A percentile compares a stretch with the other conserved stretches of the same genome.
These are phyloP conservation scores for Cercophora scortea DNA, from an alignment of 495 filamentous ascomycete species.

Conservation along the genomic window DNA sequence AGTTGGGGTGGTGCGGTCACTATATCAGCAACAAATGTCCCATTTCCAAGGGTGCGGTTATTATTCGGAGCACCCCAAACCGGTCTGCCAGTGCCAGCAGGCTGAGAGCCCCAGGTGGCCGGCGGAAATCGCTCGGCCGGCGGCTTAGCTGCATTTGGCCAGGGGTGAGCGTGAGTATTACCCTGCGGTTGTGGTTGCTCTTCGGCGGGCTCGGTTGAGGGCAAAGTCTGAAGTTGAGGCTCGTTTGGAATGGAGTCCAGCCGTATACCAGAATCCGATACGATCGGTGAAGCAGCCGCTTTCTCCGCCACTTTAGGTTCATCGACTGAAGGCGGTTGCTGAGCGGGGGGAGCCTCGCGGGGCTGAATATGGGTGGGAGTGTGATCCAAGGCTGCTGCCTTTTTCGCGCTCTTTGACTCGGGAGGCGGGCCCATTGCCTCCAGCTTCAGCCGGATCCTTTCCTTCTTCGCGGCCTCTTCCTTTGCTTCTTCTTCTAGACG, in stretches of 20 bases:
- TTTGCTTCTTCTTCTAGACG: constrained; percentile 71
- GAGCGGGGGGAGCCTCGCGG: constrained; percentile 21
- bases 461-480: constrained; percentile 70
- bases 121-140: constrained; percentile 25
- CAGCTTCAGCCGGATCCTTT: constrained; percentile 77
- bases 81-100: constrained; percentile 45
- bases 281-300: constrained; percentile 2
- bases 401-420: constrained; percentile 50
- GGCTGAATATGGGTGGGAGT: constrained; percentile 30
- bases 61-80: constrained; percentile 70
- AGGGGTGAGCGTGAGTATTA: constrained; percentile 8
- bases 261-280: constrained; percentile 4
- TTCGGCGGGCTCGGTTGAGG: constrained; percentile 11
- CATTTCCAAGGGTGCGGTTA: constrained; percentile 66
- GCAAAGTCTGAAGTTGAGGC: constrained; percentile 1
- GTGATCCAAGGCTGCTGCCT: constrained; percentile 33
- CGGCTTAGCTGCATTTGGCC: constrained; percentile 16
- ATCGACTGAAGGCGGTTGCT: constrained; percentile 6
- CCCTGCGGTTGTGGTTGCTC: constrained; percentile 8
- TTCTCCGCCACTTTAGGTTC: constrained; percentile 4
- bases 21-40: constrained; percentile 64
- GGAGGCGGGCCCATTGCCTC: constrained; percentile 66
- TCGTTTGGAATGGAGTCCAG: constrained; percentile 9
- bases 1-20: constrained; percentile 33
- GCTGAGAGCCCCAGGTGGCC: constrained; percentile 25